Evolutionary conservation across 495 filamentous ascomycete species (phyloP).

Genomic region (Neurospora sp.): DNA sequence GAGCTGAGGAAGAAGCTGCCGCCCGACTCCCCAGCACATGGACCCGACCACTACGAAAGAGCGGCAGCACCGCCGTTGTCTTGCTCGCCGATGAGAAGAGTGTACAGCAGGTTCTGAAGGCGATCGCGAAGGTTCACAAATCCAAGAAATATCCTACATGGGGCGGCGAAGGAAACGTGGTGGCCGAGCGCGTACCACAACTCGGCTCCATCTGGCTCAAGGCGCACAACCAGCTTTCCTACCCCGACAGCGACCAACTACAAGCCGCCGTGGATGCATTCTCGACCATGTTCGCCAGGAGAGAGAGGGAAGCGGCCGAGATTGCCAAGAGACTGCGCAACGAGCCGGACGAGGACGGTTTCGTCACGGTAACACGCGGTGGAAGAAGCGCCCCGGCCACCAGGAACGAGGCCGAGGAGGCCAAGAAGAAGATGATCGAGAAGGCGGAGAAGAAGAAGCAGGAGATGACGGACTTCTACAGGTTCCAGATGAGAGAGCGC

Average conservation of each 20-base stretch:
- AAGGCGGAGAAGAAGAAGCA: slow-evolving; percentile 52
- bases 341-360: slow-evolving; percentile 89
- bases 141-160: slow-evolving; percentile 47
- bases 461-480: slow-evolving; percentile 73
- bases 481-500: slow-evolving; percentile 85
- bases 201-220: slow-evolving; percentile 56
- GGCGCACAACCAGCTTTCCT: slow-evolving; percentile 55
- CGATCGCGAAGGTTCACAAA: slow-evolving; percentile 52
- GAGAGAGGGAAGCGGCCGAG: slow-evolving; percentile 55
- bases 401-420: slow-evolving; percentile 62
- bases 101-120: slow-evolving; percentile 62
- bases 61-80: slow-evolving; percentile 69
- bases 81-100: slow-evolving; percentile 73
- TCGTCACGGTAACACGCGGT: slow-evolving; percentile 80
- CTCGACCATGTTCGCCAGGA: slow-evolving; percentile 60
- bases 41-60: slow-evolving; percentile 59
- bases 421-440: slow-evolving; percentile 65
- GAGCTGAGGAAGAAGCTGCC: slow-evolving; percentile 40
- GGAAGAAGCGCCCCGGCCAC: slow-evolving; percentile 62
- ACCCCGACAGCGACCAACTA: slow-evolving; percentile 52
- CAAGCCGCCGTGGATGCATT: slow-evolving; percentile 69
- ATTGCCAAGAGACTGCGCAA: slow-evolving; percentile 53
- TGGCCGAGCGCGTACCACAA: slow-evolving; percentile 40
- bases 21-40: slow-evolving; percentile 57
- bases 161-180: slow-evolving; percentile 42